These are phyloP conservation scores for Microsporum canis DNA, from an alignment of 2,329 filamentous ascomycete species.

Conservation along the genomic window DNA sequence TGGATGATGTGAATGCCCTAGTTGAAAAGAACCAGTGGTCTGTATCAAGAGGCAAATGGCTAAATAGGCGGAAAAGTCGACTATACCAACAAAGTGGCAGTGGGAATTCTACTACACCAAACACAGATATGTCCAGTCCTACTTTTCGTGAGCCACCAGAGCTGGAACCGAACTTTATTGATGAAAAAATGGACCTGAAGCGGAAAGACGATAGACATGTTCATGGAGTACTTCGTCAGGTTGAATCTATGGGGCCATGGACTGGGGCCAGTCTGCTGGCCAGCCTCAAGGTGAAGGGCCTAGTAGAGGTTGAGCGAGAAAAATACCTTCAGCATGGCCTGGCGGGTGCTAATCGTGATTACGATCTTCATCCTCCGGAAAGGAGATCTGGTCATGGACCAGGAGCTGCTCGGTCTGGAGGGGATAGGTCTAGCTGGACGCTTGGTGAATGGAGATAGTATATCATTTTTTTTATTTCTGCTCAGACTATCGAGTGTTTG, in stretches of 20 bases:
- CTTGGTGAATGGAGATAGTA: slow-evolving; percentile 33
- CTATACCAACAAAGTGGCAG: not conserved
- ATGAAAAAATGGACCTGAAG: slow-evolving; percentile 29
- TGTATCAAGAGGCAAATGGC: slow-evolving; percentile 57
- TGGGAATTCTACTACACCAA: not conserved
- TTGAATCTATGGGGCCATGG: slow-evolving; percentile 54
- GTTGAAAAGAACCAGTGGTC: slow-evolving; percentile 65
- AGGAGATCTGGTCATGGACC: slow-evolving; percentile 28
- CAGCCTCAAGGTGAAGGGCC: slow-evolving; percentile 47
- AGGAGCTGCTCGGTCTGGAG: slow-evolving; percentile 22
- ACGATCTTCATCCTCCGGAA: slow-evolving; percentile 27
- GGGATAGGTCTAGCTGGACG: slow-evolving; percentile 40
- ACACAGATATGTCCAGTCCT: not conserved
- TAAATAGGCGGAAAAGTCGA: slow-evolving; percentile 37
- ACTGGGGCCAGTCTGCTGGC: slow-evolving; percentile 52
- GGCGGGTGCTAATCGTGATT: slow-evolving; percentile 35
- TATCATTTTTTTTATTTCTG: not conserved
- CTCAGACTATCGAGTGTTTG: not conserved
- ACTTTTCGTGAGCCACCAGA: slow-evolving; percentile 1
- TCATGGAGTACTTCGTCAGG: slow-evolving; percentile 35
- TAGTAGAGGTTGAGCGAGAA: slow-evolving; percentile 54
- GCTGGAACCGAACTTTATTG: slow-evolving; percentile 36
- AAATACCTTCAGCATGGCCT: slow-evolving; percentile 45
- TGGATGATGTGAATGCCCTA: slow-evolving; percentile 61
- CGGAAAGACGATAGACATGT: slow-evolving; percentile 27